Evolutionary conservation across 805 yeast species (phyloP).

Genomic region (Metschnikowia arizonensis): DNA sequence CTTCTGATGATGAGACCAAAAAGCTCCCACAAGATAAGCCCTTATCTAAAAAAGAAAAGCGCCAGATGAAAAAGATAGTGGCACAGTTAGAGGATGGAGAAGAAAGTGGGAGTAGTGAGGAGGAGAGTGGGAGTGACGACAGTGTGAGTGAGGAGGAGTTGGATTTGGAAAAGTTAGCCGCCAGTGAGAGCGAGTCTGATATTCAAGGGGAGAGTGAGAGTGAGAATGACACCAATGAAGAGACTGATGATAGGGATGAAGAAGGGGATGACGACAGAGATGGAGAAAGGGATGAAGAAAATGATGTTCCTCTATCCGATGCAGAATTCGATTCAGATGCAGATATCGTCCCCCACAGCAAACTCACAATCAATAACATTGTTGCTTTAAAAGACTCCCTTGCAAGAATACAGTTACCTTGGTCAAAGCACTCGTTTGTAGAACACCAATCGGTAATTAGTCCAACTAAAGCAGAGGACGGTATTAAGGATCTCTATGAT

Average conservation of each 20-base stretch:
- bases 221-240: too few relatives aligned
- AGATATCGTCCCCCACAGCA: conserved; percentile 88
- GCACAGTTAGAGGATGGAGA: conserved; percentile 31
- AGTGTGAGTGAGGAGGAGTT: conserved; percentile 48
- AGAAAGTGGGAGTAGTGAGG: conserved; percentile 33
- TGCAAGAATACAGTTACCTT: conserved; percentile 62
- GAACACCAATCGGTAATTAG: conserved; percentile 80
- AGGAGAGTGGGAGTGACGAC: conserved; percentile 33
- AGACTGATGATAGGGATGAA: conserved; percentile 20
- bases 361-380: conserved; percentile 79
- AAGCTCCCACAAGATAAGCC: conserved; percentile 25
- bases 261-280: conserved; percentile 7
- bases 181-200: conserved; percentile 14
- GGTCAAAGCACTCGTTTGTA: conserved; percentile 64
- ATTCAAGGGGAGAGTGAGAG: conserved; percentile 39
- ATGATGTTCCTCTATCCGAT: conserved; percentile 83
- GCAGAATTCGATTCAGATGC: conserved; percentile 93
- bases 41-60: conserved; percentile 60
- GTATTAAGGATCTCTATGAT: conserved; percentile 83
- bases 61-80: conserved; percentile 51
- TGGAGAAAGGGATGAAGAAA: conserved; percentile 46
- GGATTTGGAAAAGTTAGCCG: conserved; percentile 21
- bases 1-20: conserved; percentile 32
- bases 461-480: conserved; percentile 53
- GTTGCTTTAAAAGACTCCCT: conserved; percentile 75